Evolutionary conservation across 495 filamentous ascomycete genomes (phyloP), one percentile per base, ranked within the genome.

Genomic region (Hypoxylon cercidicola): DNA sequence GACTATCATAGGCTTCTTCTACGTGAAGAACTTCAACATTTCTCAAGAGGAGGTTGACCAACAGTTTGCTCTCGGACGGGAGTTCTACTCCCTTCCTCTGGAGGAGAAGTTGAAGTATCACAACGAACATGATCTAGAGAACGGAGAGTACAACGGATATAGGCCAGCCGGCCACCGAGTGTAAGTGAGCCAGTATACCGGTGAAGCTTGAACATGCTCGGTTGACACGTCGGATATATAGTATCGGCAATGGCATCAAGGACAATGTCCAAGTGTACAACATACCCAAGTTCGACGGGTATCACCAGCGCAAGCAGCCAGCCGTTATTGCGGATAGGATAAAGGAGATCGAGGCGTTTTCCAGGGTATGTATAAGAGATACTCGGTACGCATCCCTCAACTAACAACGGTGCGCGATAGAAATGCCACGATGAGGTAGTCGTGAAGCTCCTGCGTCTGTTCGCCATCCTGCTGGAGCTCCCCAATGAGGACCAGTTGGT

Each of bases 21-120:
- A 87, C 61, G 81, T 88, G 4, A 85, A 80, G 62, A 85, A 86
- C 72, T 87, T 84, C 70, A 84, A 83, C 60, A 79, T 88, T 25
- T 71, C 74, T 49, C 83, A 87, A 60, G 84, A 88, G 37, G 78
- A 88, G 66, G 78, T 89, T 4, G 82, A 87, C 56, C 73, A 74
- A 21, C 87, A 89, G 63, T 89, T 88, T 57, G 81, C 82, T 34
- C 75, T 88, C 0, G 86, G 80, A 3, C 79, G 80, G 37, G 75
- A 83, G 35, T 82, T 87, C 63, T 85, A 84, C 67, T 69, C 77
- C 4, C 78, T 89, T 0, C 83, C 84, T 0, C 68, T 79, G 11
- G 82, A 85, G 23, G 84, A 86, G 53, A 75, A 70, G 52, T 44
- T 65, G 54, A 74, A 74, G 53, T 75, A 18, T 55, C 20, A 82